Evolutionary conservation across 78 protist species (phyloP), one percentile per base, ranked within the genome.

Genomic region (Emiliania huxleyi): DNA sequence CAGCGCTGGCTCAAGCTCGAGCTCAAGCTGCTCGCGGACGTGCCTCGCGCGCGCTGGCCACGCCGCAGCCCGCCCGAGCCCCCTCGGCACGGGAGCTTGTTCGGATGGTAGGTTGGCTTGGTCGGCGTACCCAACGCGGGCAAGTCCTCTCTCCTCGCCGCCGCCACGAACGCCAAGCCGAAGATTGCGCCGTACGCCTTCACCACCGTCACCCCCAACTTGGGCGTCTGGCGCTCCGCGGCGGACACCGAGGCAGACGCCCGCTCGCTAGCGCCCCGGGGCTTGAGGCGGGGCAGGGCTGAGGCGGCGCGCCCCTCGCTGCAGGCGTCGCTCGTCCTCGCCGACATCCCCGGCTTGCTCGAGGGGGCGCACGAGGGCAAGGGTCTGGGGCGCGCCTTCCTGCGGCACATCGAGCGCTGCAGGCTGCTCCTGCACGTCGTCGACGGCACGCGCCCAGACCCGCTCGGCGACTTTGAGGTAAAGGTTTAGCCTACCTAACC

Each of bases 81-180:
- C 73, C 37, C 73, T 38, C 90, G 29, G 92, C 91, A 33, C n/a
- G 92, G 25, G 96, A 95, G 45, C 90, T 94, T 22, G 92, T 92
- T 94, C 92, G 87, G 23, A 44, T 94, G 52, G 97, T 96, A 96
- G n/a, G 89, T 95, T 40, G 97, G 96, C 4, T 93, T 96, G 29
- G 95, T 96, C 11, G 97, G 97, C 42, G 89, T 79, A 44, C 97
- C 97, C 33, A 96, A 96, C 37, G 97, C 97, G 11, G 97, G 97
- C 48, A 96, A 96, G 91, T 93, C 95, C 18, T 90, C 97, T 0
- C 85, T 96, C 56, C 90, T 96, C 19, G 92, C 95, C 1, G 91
- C 85, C 0, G 77, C 94, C 8, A 91, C 97, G 12, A 91, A 87
- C 55, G 97, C 96, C 5, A 85, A 90, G 23, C 97, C 97, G 26